A percentile compares a stretch with the other conserved stretches of the same genome.
phyloP scores from a whole-genome alignment of 139 green algal genomes.

The Tetradesmus lagerheimii region DNA sequence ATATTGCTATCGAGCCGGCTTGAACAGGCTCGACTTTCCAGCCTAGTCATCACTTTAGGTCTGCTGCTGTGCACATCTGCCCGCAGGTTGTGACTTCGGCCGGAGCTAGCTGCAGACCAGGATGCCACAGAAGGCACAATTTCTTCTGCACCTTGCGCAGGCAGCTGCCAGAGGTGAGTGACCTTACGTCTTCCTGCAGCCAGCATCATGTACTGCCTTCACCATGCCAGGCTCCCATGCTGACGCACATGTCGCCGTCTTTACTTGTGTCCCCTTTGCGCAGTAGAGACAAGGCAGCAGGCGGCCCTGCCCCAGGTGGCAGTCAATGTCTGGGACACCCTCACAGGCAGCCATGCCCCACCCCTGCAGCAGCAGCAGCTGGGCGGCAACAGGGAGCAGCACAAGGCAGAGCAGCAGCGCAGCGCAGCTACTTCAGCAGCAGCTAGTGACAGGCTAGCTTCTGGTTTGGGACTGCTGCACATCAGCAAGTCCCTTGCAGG shows the following conservation, averaged over 20 bases:
- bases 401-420: background rate
- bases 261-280: background rate
- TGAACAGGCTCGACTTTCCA: background rate
- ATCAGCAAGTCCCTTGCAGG: constrained; percentile 20
- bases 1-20: background rate
- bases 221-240: background rate
- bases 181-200: background rate
- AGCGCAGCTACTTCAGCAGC: background rate
- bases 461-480: constrained; percentile 12
- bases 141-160: constrained; percentile 46
- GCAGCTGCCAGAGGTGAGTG: constrained; percentile 11
- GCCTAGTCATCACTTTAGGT: background rate
- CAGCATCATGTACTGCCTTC: background rate
- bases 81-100: background rate
- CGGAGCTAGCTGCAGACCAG: background rate
- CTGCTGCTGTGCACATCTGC: background rate
- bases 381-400: background rate
- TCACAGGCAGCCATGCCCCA: constrained; percentile 24
- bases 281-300: constrained; percentile 41
- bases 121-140: constrained; percentile 44
- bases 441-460: background rate
- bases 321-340: constrained; percentile 42
- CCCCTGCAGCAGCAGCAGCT: background rate
- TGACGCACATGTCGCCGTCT: background rate
- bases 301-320: constrained; percentile 33